These are phyloP conservation scores for Colletotrichum spaethianum DNA, from an alignment of 2,329 filamentous ascomycete genomes.

Conservation along the genomic window DNA sequence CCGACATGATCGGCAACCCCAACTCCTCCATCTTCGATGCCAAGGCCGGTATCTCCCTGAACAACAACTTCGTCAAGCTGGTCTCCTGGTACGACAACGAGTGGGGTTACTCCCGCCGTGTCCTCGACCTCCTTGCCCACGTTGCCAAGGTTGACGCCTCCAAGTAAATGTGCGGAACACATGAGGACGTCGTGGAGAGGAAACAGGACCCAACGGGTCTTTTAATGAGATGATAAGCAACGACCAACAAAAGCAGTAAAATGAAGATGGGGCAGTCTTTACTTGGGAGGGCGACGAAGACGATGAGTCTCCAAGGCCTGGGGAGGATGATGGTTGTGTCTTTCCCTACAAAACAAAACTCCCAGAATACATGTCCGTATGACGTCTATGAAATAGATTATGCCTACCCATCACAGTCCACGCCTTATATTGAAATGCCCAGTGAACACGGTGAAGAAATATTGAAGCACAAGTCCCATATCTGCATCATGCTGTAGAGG, in stretches of 20 bases:
- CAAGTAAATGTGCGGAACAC: constrained; percentile 58
- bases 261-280: constrained; percentile 40
- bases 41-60: constrained; percentile 98
- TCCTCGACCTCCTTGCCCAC: constrained; percentile 85
- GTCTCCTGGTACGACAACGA: constrained; percentile 99
- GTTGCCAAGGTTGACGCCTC: constrained; percentile 81
- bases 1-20: constrained; percentile 92
- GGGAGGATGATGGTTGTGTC: constrained; percentile 38
- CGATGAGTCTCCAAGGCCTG: constrained; percentile 24
- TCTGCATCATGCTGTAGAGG: neutral
- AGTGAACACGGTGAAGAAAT: neutral
- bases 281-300: constrained; percentile 27
- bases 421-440: neutral
- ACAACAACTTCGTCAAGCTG: constrained; percentile 99
- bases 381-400: constrained; percentile 41
- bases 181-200: constrained; percentile 27
- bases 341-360: constrained; percentile 37
- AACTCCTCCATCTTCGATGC: constrained; percentile 99
- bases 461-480: neutral
- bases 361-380: constrained; percentile 36
- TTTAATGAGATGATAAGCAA: constrained; percentile 35
- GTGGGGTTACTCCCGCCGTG: constrained; percentile 99
- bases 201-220: constrained; percentile 32
- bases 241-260: constrained; percentile 40
- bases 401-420: constrained; percentile 34